A percentile compares a stretch with the other conserved stretches of the same genome.
Evolutionary conservation across 495 filamentous ascomycete genomes (phyloP).

Genomic region (Pyrenopolyporus hunteri): DNA sequence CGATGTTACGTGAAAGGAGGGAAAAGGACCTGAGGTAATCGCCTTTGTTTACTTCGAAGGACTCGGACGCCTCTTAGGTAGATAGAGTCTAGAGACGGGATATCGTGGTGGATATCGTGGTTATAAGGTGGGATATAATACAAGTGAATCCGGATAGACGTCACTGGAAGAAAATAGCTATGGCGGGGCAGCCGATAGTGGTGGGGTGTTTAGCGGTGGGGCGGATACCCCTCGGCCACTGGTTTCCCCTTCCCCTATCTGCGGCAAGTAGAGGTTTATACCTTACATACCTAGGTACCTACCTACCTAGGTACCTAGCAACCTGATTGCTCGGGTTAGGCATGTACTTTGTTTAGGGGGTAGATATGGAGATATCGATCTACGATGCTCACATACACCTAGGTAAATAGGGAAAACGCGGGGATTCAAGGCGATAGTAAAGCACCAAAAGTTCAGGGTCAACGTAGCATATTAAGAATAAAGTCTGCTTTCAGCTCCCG

Average conservation of each 20-base stretch:
- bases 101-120: neutral
- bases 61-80: conserved; percentile 4
- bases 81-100: neutral
- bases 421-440: neutral
- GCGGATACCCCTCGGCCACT: conserved; percentile 12
- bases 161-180: conserved; percentile 34
- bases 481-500: neutral
- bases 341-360: too few species aligned
- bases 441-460: neutral
- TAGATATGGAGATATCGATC: too few species aligned
- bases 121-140: conserved; percentile 2
- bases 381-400: too few species aligned
- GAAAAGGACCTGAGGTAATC: neutral
- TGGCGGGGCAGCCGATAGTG: conserved; percentile 38
- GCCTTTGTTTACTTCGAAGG: neutral
- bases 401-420: too few species aligned
- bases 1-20: too few species aligned
- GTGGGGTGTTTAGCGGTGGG: conserved; percentile 24
- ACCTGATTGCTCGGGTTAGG: too few species aligned
- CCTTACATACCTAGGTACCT: too few species aligned
- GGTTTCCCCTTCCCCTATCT: conserved; percentile 2
- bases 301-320: too few species aligned
- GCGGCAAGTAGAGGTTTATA: too few species aligned
- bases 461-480: conserved; percentile 1
- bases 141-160: conserved; percentile 11